Base-by-base conservation (phyloP, 192 early-diverging fungal species). In the Linnemannia schmuckeri region DNA sequence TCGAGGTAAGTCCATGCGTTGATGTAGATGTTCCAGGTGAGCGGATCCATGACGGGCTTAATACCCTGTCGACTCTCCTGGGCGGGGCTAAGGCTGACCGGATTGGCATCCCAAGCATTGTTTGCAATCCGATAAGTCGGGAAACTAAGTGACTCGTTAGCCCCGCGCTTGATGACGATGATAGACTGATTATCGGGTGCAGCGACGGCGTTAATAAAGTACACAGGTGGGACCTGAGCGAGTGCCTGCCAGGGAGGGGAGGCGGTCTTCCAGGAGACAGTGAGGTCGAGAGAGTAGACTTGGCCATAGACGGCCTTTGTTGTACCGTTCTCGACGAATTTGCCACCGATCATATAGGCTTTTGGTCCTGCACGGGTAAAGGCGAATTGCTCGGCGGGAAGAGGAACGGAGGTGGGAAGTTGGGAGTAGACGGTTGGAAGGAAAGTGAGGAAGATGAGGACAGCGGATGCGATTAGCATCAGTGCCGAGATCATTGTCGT, bases 241-340 rank as follows among this genome's bases (percentile, higher is more conserved):
- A 79, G 72, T 13, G 72, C 20, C 15, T 46, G 30, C 82, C 82
- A 84, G 2, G 77, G 63, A 44, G 82, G 42, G 1, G 72, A 12
- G 37, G 33, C 27, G 0, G 37, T 41, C 37, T 42, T 20, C 82
- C 82, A 84, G 49, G 22, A 24, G 6, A n/a, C 66, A 9, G 82
- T 68, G 46, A 84, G 82, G 49, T 84, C 82, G n/a, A 84, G 73
- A 6, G 82, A 38, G 30, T 42, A 78, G 6, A 79, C 42, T 20
- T 84, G 82, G 1, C 33, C 41, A 12, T 44, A 46, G 17, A 13
- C 37, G 2, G 0, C 63, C 1, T 37, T 63, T 24, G 12, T 13
- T 0, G 33, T 42, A 52, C 57, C 35, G 24, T 84, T 84, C 12
- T 24, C 18, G 20, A n/a, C 47, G 9, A 30, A 27, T 27, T 55